Percentiles rank a stretch among this genome's conserved stretches.
These are phyloP conservation scores for Mycena leptocephala DNA, from an alignment of 768 basidiomycete genomes.

Conservation along the genomic window DNA sequence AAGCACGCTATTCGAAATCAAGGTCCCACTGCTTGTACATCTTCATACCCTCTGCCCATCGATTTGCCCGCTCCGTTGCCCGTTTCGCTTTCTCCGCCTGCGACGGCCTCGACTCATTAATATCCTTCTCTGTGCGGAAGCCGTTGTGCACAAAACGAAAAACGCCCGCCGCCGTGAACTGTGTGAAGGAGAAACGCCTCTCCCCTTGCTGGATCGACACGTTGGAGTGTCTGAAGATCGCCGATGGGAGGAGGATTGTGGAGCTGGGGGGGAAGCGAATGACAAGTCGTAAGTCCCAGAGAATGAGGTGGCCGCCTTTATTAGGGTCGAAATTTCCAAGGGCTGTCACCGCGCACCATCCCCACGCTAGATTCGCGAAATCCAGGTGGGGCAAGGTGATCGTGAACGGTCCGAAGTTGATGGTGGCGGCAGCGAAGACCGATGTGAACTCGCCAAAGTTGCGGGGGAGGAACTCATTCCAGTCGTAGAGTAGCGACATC, in stretches of 20 bases:
- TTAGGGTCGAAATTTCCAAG: slow-evolving; percentile 40
- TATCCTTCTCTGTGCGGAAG: too few relatives aligned
- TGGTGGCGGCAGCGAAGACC: slow-evolving; percentile 42
- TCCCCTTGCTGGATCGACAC: slow-evolving; percentile 9
- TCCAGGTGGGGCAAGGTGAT: slow-evolving; percentile 42
- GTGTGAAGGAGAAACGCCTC: slow-evolving; percentile 33
- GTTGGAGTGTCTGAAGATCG: slow-evolving; percentile 24
- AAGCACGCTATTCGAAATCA: too few relatives aligned
- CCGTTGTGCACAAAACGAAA: too few relatives aligned
- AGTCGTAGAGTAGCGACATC: not conserved
- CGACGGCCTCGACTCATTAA: too few relatives aligned
- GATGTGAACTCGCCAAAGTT: not conserved
- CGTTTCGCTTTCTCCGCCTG: too few relatives aligned
- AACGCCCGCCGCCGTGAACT: too few relatives aligned
- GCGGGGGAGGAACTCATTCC: not conserved
- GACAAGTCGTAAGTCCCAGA: slow-evolving; percentile 39
- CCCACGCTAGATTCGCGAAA: slow-evolving; percentile 41
- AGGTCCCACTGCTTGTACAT: too few relatives aligned
- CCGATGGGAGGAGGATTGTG: slow-evolving; percentile 44
- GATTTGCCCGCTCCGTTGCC: too few relatives aligned
- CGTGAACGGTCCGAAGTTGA: slow-evolving; percentile 47
- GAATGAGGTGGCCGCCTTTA: slow-evolving; percentile 42
- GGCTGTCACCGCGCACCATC: slow-evolving; percentile 46
- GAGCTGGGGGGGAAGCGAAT: slow-evolving; percentile 36
- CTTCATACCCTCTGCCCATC: too few relatives aligned